Evolutionary conservation across 2,329 filamentous ascomycete genomes (phyloP).

Genomic region (Aspergillus fijiensis): DNA sequence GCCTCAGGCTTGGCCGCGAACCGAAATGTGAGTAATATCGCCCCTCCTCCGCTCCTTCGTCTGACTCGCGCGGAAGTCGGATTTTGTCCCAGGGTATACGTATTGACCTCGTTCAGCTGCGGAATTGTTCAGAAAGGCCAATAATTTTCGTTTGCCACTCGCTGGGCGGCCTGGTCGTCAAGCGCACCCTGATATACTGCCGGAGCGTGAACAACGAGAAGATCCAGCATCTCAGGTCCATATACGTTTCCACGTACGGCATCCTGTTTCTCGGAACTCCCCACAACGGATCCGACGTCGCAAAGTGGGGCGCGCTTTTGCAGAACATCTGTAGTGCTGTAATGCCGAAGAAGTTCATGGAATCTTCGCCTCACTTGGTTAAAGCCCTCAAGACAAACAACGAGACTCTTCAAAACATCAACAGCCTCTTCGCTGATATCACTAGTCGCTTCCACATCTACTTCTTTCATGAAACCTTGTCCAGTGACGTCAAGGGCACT

Average conservation of each 20-base stretch:
- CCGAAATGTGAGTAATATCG: constrained; percentile 48
- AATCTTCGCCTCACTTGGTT: constrained; percentile 66
- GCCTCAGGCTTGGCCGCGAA: constrained; percentile 63
- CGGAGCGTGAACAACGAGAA: constrained; percentile 60
- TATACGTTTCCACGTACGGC: constrained; percentile 73
- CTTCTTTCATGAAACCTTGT: constrained; percentile 74
- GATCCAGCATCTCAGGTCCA: constrained; percentile 64
- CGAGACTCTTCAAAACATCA: constrained; percentile 72
- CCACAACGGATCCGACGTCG: constrained; percentile 67
- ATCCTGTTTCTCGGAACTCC: constrained; percentile 77
- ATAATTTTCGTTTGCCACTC: constrained; percentile 77
- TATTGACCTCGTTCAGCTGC: constrained; percentile 30
- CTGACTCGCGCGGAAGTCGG: too few species aligned
- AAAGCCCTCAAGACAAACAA: constrained; percentile 71
- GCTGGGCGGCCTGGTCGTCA: constrained; percentile 70
- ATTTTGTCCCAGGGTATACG: too few species aligned
- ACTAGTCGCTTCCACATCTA: constrained; percentile 70
- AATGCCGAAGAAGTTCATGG: constrained; percentile 64
- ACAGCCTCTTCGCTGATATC: constrained; percentile 69
- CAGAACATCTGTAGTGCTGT: constrained; percentile 67
- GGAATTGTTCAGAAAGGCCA: constrained; percentile 57
- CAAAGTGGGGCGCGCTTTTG: constrained; percentile 65
- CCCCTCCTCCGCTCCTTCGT: too few species aligned
- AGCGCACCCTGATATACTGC: constrained; percentile 67
- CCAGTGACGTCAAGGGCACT: constrained; percentile 66